Percentiles rank a stretch among this genome's conserved stretches.
phyloP scores from a whole-genome alignment of 192 early-diverging fungal species.

The Coemansia sp. region DNA sequence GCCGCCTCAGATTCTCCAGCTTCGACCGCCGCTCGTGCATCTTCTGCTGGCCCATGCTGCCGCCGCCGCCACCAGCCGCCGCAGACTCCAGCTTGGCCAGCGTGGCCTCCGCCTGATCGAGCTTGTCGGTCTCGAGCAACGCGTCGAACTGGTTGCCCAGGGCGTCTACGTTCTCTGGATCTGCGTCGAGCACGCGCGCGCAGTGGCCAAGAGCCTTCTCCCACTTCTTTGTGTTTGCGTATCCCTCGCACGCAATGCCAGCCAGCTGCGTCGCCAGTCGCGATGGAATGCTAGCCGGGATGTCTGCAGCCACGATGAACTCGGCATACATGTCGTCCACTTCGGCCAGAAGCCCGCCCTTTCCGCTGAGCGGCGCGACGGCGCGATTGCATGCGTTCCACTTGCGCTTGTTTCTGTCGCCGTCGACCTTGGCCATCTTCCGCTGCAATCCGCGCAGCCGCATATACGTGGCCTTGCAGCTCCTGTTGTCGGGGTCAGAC shows the following conservation, averaged over 20 bases:
- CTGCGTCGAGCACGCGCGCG: slow-evolving; percentile 62
- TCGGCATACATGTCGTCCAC: slow-evolving; percentile 35
- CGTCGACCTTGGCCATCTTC: slow-evolving; percentile 59
- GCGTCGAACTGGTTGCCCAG: slow-evolving; percentile 71
- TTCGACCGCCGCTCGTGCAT: slow-evolving; percentile 44
- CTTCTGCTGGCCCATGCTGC: slow-evolving; percentile 48
- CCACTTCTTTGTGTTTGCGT: slow-evolving; percentile 50
- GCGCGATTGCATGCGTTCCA: slow-evolving; percentile 55
- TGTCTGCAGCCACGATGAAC: slow-evolving; percentile 22
- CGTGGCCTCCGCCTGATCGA: slow-evolving; percentile 74
- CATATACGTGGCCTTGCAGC: slow-evolving; percentile 75
- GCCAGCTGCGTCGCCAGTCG: slow-evolving; percentile 41
- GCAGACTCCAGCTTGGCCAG: slow-evolving; percentile 68
- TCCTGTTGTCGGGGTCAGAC: slow-evolving; percentile 88
- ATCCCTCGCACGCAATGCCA: slow-evolving; percentile 44
- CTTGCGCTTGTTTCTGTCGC: slow-evolving; percentile 55
- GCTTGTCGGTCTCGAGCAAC: slow-evolving; percentile 64
- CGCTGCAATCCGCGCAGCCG: slow-evolving; percentile 75
- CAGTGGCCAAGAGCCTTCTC: slow-evolving; percentile 66
- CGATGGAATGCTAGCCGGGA: slow-evolving; percentile 25
- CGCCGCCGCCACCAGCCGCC: slow-evolving; percentile 29
- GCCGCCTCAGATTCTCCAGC: slow-evolving; percentile 53
- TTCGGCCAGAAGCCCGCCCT: slow-evolving; percentile 36
- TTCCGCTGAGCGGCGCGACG: slow-evolving; percentile 32
- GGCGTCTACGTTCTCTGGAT: slow-evolving; percentile 70